Evolutionary conservation across 1,284 basidiomycete species (phyloP).

Genomic region (Schizophyllum commune): DNA sequence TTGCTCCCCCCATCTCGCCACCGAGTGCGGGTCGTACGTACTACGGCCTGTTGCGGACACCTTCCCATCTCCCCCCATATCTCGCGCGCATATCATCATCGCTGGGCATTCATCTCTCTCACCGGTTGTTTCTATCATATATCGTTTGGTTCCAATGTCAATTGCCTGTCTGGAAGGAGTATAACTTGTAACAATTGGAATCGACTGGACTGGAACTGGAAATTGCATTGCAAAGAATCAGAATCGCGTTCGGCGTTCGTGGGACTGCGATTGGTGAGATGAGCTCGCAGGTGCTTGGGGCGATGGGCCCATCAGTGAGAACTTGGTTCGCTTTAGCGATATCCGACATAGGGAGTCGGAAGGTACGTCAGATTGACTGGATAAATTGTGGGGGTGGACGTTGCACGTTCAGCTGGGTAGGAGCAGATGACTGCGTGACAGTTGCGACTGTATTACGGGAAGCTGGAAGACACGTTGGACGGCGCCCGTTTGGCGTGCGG

Average conservation of each 20-base stretch:
- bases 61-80: no score
- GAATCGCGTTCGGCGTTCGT: background rate
- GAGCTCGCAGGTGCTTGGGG: background rate
- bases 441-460: no score
- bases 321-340: background rate
- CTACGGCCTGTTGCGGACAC: no score
- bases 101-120: no score
- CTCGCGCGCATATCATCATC: no score
- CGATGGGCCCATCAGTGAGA: background rate
- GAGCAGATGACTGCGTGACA: background rate
- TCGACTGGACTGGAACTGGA: background rate
- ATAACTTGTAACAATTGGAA: background rate
- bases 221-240: background rate
- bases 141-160: background rate
- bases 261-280: background rate
- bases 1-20: no score
- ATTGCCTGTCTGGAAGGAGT: background rate
- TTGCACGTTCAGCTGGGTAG: background rate
- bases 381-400: background rate
- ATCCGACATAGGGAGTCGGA: background rate
- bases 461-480: background rate
- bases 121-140: no score
- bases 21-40: no score
- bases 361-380: background rate
- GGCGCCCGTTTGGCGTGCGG: background rate